phyloP scores from a whole-genome alignment of 2,329 filamentous ascomycete genomes.

The Trichophyton rubrum region DNA sequence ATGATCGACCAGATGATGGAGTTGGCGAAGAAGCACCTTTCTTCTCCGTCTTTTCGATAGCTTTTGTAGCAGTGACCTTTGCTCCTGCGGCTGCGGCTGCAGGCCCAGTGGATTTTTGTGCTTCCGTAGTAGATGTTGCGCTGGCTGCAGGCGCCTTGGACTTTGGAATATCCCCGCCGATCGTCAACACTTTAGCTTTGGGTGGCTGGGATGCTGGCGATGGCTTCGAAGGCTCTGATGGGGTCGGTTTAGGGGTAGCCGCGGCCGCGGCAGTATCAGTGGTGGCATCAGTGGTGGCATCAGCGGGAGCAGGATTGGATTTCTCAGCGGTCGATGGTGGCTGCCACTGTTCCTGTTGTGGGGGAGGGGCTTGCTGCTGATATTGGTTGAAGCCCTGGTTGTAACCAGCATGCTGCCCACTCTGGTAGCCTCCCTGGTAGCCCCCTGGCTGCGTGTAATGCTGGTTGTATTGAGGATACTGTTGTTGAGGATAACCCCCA shows the following conservation, averaged over 20 bases:
- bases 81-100: slow-evolving; percentile 49
- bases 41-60: slow-evolving; percentile 81
- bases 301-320: slow-evolving; percentile 8
- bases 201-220: slow-evolving; percentile 31
- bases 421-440: slow-evolving; percentile 15
- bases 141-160: slow-evolving; percentile 68
- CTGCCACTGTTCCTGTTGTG: slow-evolving; percentile 33
- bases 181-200: slow-evolving; percentile 49
- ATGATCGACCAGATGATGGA: slow-evolving; percentile 72
- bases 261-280: too few species aligned
- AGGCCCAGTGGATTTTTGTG: slow-evolving; percentile 40
- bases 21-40: slow-evolving; percentile 56
- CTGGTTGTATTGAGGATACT: slow-evolving; percentile 21
- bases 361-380: slow-evolving; percentile 28
- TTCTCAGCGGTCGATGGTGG: slow-evolving; percentile 10
- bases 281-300: neutral
- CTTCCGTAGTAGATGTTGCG: slow-evolving; percentile 25
- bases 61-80: slow-evolving; percentile 77
- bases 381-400: slow-evolving; percentile 29
- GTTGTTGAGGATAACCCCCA: slow-evolving; percentile 40
- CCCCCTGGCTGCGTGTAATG: slow-evolving; percentile 36
- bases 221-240: slow-evolving; percentile 38
- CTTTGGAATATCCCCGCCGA: slow-evolving; percentile 46
- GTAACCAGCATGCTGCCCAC: neutral
- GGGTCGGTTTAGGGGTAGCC: slow-evolving; percentile 26